A percentile compares a stretch with the other conserved stretches of the same genome.
Conservation (phyloP, 805 yeast genomes). For the Kregervanrija pseudodelftensis region DNA sequence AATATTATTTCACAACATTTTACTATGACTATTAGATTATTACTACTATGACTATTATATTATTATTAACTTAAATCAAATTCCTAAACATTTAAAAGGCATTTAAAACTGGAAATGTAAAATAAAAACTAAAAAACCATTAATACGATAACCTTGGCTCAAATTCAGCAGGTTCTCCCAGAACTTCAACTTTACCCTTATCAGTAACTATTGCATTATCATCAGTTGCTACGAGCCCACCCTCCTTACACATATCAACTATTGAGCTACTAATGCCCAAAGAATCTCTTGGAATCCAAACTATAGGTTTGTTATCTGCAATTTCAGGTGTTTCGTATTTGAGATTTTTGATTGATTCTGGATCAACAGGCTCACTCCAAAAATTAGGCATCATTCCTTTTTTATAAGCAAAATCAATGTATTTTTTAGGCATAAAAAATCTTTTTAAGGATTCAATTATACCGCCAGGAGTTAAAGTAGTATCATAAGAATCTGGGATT, state of each 20-base stretch:
- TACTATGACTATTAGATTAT: too few species aligned
- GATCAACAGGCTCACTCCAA: conserved; percentile 15
- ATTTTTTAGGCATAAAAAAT: conserved; percentile 25
- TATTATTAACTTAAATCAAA: too few species aligned
- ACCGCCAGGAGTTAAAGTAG: conserved; percentile 24
- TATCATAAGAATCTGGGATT: background rate
- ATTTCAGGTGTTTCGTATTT: conserved; percentile 51
- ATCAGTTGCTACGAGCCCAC: conserved; percentile 48
- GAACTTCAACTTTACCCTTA: conserved; percentile 44
- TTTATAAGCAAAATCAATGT: conserved; percentile 21
- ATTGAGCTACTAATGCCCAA: conserved; percentile 60
- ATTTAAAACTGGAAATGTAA: background rate
- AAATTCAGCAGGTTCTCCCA: conserved; percentile 68
- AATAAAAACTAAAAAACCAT: background rate
- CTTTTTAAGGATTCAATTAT: conserved; percentile 14
- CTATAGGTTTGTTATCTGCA: conserved; percentile 47
- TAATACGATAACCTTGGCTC: conserved; percentile 35
- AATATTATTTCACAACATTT: too few species aligned
- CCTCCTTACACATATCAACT: conserved; percentile 43
- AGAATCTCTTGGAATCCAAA: conserved; percentile 67
- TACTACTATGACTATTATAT: too few species aligned
- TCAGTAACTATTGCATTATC: conserved; percentile 52
- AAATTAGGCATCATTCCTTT: conserved; percentile 34
- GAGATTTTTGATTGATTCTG: conserved; percentile 7
- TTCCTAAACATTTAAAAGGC: too few species aligned